A percentile compares a stretch with the other conserved stretches of the same genome.
Evolutionary conservation across 2,329 filamentous ascomycete species (phyloP).

Genomic region (Pseudogymnoascus sp.): DNA sequence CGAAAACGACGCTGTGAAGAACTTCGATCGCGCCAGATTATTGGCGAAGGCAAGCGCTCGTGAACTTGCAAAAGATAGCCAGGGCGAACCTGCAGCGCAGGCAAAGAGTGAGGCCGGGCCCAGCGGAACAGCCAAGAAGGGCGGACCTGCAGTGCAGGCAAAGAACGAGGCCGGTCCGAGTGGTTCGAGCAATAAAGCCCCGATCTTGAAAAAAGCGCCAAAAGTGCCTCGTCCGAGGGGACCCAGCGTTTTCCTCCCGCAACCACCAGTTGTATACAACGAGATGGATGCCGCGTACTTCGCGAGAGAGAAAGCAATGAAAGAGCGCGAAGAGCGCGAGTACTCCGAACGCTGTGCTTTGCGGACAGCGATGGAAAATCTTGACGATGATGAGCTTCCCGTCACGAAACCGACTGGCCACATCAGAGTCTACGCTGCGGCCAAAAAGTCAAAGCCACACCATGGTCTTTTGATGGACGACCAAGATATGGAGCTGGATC

Average conservation of each 20-base stretch:
- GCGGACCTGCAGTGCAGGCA: not conserved
- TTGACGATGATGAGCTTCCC: not conserved
- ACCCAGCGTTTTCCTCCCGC: not conserved
- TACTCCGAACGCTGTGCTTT: not conserved
- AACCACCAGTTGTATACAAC: not conserved
- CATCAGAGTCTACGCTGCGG: not conserved
- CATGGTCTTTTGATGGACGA: not conserved
- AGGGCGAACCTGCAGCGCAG: not conserved
- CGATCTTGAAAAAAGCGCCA: not conserved
- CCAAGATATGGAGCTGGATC: not conserved
- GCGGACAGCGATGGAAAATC: not conserved
- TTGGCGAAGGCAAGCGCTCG: not conserved
- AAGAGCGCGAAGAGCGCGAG: not conserved
- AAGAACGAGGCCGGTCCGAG: not conserved
- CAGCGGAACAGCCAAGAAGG: no score
- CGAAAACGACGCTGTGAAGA: not conserved
- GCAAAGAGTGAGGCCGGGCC: no score
- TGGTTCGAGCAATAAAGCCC: not conserved
- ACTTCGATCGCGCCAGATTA: not conserved
- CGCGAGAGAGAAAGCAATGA: not conserved
- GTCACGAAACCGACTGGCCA: not conserved
- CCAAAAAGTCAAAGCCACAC: not conserved
- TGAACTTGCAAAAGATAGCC: not conserved
- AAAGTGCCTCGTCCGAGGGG: not conserved
- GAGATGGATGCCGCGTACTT: not conserved